A percentile compares a stretch with the other conserved stretches of the same genome.
Conservation (phyloP, 306 rosid genomes). For the Cyamopsis tetragonoloba region DNA sequence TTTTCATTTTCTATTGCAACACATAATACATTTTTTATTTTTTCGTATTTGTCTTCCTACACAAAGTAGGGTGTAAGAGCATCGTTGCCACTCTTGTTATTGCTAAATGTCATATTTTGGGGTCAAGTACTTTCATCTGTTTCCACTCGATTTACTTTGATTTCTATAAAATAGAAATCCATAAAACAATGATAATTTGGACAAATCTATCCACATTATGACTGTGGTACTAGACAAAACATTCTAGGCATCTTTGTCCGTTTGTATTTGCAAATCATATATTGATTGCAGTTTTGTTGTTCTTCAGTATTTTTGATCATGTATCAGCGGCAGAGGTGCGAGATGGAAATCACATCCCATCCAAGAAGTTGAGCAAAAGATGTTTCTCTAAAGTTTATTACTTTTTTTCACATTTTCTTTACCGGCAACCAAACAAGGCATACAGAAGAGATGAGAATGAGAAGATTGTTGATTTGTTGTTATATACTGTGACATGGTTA, state of each 20-base stretch:
- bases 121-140: not conserved
- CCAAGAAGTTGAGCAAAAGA: slow-evolving; percentile 19
- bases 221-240: too few species aligned
- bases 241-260: not conserved
- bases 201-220: too few species aligned
- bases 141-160: not conserved
- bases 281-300: not conserved
- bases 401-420: slow-evolving; percentile 34
- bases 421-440: slow-evolving; percentile 46
- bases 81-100: too few species aligned
- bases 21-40: too few species aligned
- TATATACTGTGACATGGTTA: slow-evolving; percentile 51
- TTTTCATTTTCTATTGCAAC: too few species aligned
- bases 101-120: not conserved
- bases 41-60: too few species aligned
- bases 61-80: too few species aligned
- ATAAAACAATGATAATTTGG: not conserved
- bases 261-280: not conserved
- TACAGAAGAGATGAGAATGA: slow-evolving; percentile 25
- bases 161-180: not conserved
- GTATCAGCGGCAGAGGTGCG: slow-evolving; percentile 34
- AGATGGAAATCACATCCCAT: slow-evolving; percentile 2
- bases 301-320: slow-evolving; percentile 39
- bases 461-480: slow-evolving; percentile 46
- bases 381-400: slow-evolving; percentile 23